Evolutionary conservation across 2,329 filamentous ascomycete species (phyloP).

Genomic region (Cladosporium sp.): DNA sequence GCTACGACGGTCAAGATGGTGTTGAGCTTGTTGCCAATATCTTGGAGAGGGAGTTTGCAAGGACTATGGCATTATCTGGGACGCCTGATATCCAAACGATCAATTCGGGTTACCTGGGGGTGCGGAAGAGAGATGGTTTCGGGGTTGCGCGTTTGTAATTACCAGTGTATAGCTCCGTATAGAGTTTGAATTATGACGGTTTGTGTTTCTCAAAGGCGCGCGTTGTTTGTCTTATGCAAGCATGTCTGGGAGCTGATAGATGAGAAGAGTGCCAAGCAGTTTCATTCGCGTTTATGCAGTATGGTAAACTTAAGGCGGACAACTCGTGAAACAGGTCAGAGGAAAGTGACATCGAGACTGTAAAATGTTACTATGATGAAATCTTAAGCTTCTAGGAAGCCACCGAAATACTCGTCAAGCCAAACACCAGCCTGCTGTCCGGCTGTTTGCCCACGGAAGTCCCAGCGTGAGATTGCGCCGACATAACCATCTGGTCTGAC

Average conservation of each 20-base stretch:
- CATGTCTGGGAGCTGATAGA: background rate
- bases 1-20: conserved; percentile 20
- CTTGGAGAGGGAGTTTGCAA: conserved; percentile 21
- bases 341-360: background rate
- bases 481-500: conserved; percentile 75
- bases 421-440: conserved; percentile 43
- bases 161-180: background rate
- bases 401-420: conserved; percentile 54
- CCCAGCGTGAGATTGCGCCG: conserved; percentile 57
- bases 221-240: background rate
- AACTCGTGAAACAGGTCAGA: background rate
- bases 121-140: conserved; percentile 25
- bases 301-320: background rate
- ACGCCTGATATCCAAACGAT: conserved; percentile 23
- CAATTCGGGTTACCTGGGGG: conserved; percentile 21
- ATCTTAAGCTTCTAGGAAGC: conserved; percentile 39
- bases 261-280: background rate
- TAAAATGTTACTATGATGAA: background rate
- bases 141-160: conserved; percentile 20
- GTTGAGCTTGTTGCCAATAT: conserved; percentile 22
- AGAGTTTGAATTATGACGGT: background rate
- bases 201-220: no score
- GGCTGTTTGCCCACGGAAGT: conserved; percentile 31
- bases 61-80: conserved; percentile 29
- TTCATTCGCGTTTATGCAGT: background rate